phyloP scores from a whole-genome alignment of 768 basidiomycete species.

The Glaciozyma antarctica region DNA sequence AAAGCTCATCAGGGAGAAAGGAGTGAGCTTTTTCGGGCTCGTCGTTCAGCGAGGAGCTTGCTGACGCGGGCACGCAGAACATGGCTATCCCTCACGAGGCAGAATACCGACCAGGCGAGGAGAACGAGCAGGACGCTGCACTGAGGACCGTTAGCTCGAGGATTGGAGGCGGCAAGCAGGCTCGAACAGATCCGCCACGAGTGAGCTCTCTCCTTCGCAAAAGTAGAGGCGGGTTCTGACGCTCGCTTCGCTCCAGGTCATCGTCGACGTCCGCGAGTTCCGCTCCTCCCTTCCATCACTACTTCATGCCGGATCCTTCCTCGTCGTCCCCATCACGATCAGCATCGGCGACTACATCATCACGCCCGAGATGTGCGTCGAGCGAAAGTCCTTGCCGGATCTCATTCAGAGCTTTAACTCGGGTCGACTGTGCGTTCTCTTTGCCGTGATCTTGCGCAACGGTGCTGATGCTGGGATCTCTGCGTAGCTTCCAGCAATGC shows the following conservation, averaged over 20 bases:
- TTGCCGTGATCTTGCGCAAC: not conserved
- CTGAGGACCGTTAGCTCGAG: conserved; percentile 76
- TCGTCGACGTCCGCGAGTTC: conserved; percentile 96
- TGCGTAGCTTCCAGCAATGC: conserved; percentile 80
- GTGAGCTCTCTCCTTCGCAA: conserved; percentile 32
- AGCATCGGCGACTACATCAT: conserved; percentile 94
- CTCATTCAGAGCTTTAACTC: conserved; percentile 86
- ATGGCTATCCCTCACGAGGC: conserved; percentile 75
- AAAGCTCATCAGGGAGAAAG: conserved; percentile 79
- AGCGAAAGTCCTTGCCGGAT: conserved; percentile 89
- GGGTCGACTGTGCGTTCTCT: conserved; percentile 70
- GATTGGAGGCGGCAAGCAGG: conserved; percentile 65
- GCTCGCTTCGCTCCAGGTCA: conserved; percentile 50
- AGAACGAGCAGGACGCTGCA: conserved; percentile 46
- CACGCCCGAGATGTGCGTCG: conserved; percentile 89
- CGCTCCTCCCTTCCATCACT: conserved; percentile 82
- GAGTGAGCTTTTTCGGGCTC: conserved; percentile 48
- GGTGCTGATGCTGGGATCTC: not conserved
- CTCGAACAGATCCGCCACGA: conserved; percentile 52
- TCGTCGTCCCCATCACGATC: conserved; percentile 81
- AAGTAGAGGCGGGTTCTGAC: not conserved
- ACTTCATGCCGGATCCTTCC: conserved; percentile 67
- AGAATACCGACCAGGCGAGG: conserved; percentile 34
- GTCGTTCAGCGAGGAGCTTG: too few relatives aligned
- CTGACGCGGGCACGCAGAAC: conserved; percentile 46